Evolutionary conservation across 768 basidiomycete species (phyloP), one percentile per base, ranked within the genome.

Genomic region (Rhodosporidiobolus sp.): DNA sequence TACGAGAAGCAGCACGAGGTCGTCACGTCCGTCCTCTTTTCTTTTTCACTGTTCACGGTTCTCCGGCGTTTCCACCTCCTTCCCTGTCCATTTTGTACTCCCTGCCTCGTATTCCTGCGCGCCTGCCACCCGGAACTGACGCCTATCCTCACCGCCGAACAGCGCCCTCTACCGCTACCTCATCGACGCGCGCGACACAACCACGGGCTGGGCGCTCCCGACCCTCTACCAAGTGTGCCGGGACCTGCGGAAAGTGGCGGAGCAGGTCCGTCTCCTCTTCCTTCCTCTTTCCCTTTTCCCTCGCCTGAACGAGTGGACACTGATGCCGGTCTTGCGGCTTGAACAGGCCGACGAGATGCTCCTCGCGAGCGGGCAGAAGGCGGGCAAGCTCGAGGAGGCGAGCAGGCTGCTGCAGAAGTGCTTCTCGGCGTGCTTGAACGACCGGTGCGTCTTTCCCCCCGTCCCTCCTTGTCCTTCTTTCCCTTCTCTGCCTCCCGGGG

Each of bases 351-450:
- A 77, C 60, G 14, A 52, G 14, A 32, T 53, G 6, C 64, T 72
- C 0, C 56, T 72, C 1, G 32, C 24, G 34, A 46, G 28, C n/a
- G 53, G 63, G 30, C 64, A 74, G 57, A 75, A 74, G 63, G 69
- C 66, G 2, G 70, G 24, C 5, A 76, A 74, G 63, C 70, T 78
- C 32, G 79, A 78, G 52, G 76, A 78, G 55, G 75, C 76, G 17
- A 69, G 65, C 26, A 60, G 77, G 12, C 45, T 71, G 35, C 61
- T 76, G 10, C 74, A 75, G 32, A 78, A 78, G 63, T 76, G 72
- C 67, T 77, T 77, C 65, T 71, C 67, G 35, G 61, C 86, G 74
- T 96, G 94, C 80, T 86, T 96, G 79, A 92, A 87, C 28, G 96
- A 98, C 78, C 83, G 89, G 87, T 88, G 69, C 64, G 83, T 77